phyloP scores from a whole-genome alignment of 2,329 filamentous ascomycete species.

The Aspergillus bombycis region DNA sequence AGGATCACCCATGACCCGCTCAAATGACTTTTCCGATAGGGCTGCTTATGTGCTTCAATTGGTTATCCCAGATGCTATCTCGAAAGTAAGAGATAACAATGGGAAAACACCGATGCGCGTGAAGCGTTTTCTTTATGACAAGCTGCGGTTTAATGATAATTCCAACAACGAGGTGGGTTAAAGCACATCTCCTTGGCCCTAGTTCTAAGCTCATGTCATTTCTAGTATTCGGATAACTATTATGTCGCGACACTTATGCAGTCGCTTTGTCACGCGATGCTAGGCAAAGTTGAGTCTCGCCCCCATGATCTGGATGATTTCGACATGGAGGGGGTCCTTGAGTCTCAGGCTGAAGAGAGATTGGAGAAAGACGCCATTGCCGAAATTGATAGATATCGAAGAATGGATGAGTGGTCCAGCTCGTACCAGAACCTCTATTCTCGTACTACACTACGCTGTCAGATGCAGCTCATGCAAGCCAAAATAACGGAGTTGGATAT shows the following conservation, averaged over 20 bases:
- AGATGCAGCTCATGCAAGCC: conserved; percentile 57
- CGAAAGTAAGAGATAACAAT: conserved; percentile 72
- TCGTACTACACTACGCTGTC: conserved; percentile 62
- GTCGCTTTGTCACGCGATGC: conserved; percentile 60
- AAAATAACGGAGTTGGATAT: conserved; percentile 56
- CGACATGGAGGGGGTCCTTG: conserved; percentile 51
- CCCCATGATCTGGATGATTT: conserved; percentile 48
- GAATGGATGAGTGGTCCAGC: conserved; percentile 69
- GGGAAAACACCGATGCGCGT: conserved; percentile 79
- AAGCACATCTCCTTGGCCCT: neutral
- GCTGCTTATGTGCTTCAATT: conserved; percentile 82
- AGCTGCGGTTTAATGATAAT: conserved; percentile 93
- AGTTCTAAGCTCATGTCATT: conserved; percentile 7
- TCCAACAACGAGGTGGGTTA: conserved; percentile 68
- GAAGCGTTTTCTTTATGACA: conserved; percentile 82
- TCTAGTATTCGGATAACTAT: conserved; percentile 78
- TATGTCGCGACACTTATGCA: conserved; percentile 82
- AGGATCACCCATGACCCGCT: conserved; percentile 74
- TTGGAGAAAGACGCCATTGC: conserved; percentile 61
- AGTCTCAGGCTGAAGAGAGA: conserved; percentile 56
- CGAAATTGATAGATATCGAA: conserved; percentile 65
- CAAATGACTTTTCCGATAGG: conserved; percentile 90
- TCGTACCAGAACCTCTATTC: conserved; percentile 69
- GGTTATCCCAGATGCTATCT: conserved; percentile 79
- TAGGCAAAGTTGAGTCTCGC: conserved; percentile 44